Base-by-base conservation (phyloP, 345 rosid genomes). In the Salix dunnii region DNA sequence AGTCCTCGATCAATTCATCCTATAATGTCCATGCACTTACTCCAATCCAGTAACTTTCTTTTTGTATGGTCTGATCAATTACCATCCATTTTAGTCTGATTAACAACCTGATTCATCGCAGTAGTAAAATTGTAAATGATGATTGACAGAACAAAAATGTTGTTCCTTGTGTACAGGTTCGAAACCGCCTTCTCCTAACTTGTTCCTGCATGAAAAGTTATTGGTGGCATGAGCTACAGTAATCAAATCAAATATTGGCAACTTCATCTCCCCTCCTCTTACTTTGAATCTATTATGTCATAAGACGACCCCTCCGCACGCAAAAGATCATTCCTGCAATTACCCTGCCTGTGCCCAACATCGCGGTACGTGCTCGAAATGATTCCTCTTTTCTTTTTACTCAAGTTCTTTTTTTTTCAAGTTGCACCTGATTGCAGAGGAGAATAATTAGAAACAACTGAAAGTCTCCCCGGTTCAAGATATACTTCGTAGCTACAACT, bases 1-100 rank as follows among this genome's bases (percentile, higher is more conserved):
- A 77, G 71, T 18, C 80, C 80, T 53, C 76, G 21, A n/a, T 75
- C 75, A 35, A 64, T 72, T 11, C 75, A 71, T 17, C 28, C 33
- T 2, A 77, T 77, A 8, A 77, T 71, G 51, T 65, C 20, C 18
- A 63, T 7, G 20, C 80, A 51, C 38, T 20, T 71, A 8, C 28
- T 33, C 75, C 75, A 77, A 25, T 62, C 80, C 16, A 64, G 65
- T 17, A 10, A 4, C 31, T 23, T 71, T 21, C 40, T 71, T 31
- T 38, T 51, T 9, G 38, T n/a, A 35, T 12, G 17, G 27, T 70
- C 75, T 77, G 23, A 8, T 25, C 49, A 70, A 33, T 35, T 21
- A 23, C 0, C 13, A 36, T 40, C 13, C 43, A 40, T 40, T 10
- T 23, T 11, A 36, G 21, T 4, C 27, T 5, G 61, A 72, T n/a